Evolutionary conservation across 139 green algal species (phyloP).

Genomic region (Chlamydomonas asymmetrica): DNA sequence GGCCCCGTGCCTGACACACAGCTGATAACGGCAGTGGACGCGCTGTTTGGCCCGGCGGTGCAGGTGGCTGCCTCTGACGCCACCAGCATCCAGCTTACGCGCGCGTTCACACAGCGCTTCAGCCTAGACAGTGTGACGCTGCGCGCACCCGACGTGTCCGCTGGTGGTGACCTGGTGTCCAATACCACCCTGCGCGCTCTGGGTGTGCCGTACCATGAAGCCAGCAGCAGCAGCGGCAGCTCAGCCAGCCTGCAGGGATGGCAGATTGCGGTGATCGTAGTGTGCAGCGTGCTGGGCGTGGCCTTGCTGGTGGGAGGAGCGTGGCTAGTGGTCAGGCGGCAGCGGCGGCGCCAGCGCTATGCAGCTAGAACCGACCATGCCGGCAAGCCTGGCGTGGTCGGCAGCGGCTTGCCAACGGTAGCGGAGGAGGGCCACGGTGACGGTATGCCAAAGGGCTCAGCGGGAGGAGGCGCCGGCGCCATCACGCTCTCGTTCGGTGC

Average conservation of each 20-base stretch:
- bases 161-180: not conserved
- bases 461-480: no score
- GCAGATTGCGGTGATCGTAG: constrained; percentile 1
- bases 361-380: no score
- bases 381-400: no score
- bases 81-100: no score
- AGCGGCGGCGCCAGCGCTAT: not conserved
- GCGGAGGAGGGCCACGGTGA: no score
- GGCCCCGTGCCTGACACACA: no score
- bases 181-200: not conserved
- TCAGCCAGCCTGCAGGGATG: not conserved
- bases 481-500: no score
- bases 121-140: not conserved
- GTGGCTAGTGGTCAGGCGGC: not conserved
- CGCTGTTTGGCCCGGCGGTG: not conserved
- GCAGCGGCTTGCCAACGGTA: no score
- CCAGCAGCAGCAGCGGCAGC: not conserved
- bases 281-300: constrained; percentile 5
- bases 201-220: not conserved
- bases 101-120: constrained; percentile 5
- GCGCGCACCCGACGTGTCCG: no score
- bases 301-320: not conserved
- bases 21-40: no score
- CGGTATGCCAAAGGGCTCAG: no score
- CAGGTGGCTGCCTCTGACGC: no score